Evolutionary conservation across 2,329 filamentous ascomycete genomes (phyloP).

Genomic region (Penicillium janthinellum): DNA sequence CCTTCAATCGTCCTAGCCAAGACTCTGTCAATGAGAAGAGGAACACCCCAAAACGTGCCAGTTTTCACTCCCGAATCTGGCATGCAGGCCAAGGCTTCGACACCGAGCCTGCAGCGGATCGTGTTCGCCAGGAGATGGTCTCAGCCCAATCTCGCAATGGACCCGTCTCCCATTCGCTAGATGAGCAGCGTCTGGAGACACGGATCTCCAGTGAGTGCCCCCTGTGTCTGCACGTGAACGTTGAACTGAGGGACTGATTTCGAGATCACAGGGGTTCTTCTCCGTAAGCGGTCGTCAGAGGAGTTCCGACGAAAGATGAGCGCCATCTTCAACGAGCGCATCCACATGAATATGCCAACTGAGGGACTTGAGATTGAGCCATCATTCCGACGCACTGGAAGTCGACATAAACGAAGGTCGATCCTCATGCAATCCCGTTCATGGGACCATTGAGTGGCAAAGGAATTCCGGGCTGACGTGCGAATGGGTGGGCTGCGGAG

Average conservation of each 20-base stretch:
- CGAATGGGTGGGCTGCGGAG: neutral
- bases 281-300: slow-evolving; percentile 34
- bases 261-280: slow-evolving; percentile 17
- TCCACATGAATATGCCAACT: slow-evolving; percentile 22
- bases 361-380: slow-evolving; percentile 31
- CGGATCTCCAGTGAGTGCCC: slow-evolving; percentile 20
- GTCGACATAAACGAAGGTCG: slow-evolving; percentile 14
- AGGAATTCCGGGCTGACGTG: neutral
- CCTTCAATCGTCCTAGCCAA: slow-evolving; percentile 12
- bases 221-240: neutral
- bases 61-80: slow-evolving; percentile 19
- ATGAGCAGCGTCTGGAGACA: slow-evolving; percentile 14
- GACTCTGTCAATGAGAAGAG: neutral
- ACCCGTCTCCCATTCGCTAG: neutral
- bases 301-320: slow-evolving; percentile 38
- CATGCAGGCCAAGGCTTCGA: slow-evolving; percentile 11
- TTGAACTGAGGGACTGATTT: neutral
- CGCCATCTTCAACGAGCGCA: slow-evolving; percentile 36
- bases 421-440: slow-evolving; percentile 21
- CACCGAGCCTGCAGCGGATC: neutral
- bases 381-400: slow-evolving; percentile 12
- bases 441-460: neutral
- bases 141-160: neutral
- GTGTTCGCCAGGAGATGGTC: slow-evolving; percentile 3
- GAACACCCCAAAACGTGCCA: slow-evolving; percentile 14